phyloP scores from a whole-genome alignment of 192 early-diverging fungal species.

The Chytriomyces hyalinus region DNA sequence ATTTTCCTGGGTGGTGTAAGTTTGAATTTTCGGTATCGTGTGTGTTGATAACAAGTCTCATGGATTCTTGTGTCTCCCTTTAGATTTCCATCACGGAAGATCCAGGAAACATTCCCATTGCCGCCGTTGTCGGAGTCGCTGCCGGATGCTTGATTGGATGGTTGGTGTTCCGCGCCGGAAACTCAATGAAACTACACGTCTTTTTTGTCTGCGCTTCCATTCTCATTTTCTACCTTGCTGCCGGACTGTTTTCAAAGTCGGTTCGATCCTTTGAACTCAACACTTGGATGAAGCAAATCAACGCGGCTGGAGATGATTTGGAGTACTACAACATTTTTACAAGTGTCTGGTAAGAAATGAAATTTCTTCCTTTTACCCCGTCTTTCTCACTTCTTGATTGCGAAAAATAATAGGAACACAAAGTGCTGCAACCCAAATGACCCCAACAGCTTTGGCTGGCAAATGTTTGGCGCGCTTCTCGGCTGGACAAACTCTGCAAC shows the following conservation, averaged over 20 bases:
- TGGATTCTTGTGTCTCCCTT: not conserved
- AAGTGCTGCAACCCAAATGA: conserved; percentile 64
- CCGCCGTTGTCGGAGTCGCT: conserved; percentile 73
- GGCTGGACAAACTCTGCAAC: conserved; percentile 84
- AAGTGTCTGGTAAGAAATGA: conserved; percentile 20
- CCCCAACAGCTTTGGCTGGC: conserved; percentile 59
- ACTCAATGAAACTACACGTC: conserved; percentile 70
- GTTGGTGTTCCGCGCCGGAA: conserved; percentile 49
- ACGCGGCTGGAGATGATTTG: conserved; percentile 12
- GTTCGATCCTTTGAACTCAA: conserved; percentile 73
- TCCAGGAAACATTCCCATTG: conserved; percentile 77
- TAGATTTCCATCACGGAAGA: conserved; percentile 60
- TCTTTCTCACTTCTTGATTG: too few relatives aligned
- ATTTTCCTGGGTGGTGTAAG: conserved; percentile 85
- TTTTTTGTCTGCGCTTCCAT: conserved; percentile 78
- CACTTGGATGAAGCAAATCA: conserved; percentile 40
- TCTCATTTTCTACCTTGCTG: conserved; percentile 77
- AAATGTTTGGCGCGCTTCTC: conserved; percentile 74
- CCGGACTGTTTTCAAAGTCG: conserved; percentile 74
- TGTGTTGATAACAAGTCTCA: conserved; percentile 45
- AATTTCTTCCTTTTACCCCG: conserved; percentile 20
- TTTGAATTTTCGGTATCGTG: not conserved
- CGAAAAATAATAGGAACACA: conserved; percentile 31
- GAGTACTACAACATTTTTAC: conserved; percentile 14
- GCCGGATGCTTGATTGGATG: conserved; percentile 73